Evolutionary conservation across 2,329 filamentous ascomycete genomes (phyloP), one percentile per base, ranked within the genome.

Genomic region (Calonectria hongkongensis): DNA sequence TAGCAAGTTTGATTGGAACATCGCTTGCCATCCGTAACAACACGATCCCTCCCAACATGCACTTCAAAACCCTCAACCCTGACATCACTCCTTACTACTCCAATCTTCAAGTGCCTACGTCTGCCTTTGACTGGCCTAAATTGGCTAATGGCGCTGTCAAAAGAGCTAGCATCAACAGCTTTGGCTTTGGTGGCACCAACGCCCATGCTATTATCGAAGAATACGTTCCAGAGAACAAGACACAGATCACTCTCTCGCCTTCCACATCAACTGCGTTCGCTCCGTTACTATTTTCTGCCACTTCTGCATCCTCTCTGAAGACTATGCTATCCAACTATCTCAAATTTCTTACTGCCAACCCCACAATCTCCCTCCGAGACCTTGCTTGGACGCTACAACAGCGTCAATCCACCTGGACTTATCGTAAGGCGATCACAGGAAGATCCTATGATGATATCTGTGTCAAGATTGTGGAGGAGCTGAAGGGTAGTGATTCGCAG

Each of bases 121-220:
- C 73, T 10, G 12, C 67, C 77, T 12, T 81, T 78, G 79, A 79
- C 79, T 3, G 51, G 62, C 12, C 9, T 48, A 1, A 2, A 9
- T 43, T 2, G 75, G 72, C 10, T 27, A 62, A 1, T 51, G 51
- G 2, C 66, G 71, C 8, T 73, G 80, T 1, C 12, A 16, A 41
- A 41, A 33, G 30, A 33, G 79, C 73, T 2, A 80, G 77, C 64
- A 72, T 82, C 30, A 82, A 82, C 66, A 78, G 78, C 18, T 82
- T 75, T 47, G 87, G 86, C 5, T 87, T 85, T 60, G 86, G 84
- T n/a, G 85, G 83, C 27, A 84, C 86, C n/a, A 88, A 87, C 72
- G 84, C 83, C 1, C 86, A 88, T 69, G 81, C 82, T 0, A 75
- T 75, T 12, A 72, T 86, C 5, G 83, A 84, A 72, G 25, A 50